Base-by-base conservation (phyloP, 2,329 filamentous ascomycete genomes). In the Lecanosticta acicola region DNA sequence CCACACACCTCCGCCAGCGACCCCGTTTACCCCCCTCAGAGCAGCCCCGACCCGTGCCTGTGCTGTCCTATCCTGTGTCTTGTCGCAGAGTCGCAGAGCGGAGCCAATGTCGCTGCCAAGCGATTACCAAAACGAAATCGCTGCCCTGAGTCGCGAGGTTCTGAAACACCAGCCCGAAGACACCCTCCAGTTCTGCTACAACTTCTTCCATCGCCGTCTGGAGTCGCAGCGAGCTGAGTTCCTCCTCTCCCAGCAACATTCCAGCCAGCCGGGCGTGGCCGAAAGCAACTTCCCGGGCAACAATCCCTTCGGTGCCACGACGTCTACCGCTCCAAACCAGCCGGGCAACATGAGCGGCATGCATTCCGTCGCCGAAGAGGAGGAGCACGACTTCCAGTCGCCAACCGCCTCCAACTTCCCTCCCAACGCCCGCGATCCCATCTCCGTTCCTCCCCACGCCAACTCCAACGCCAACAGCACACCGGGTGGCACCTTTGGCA, bases 301-400 rank as follows among this genome's bases (percentile, higher is more conserved):
- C 67, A 93, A 90, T 68, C 87, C 86, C 29, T 90, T 90, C 59
- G 83, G 84, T 39, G 24, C 7, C 11, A 64, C 66, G 57, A 66
- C 61, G 57, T 48, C 40, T 41, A 53, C 44, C 32, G 43, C 51
- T 70, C 53, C 53, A 70, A 73, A 59, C 66, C 63, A 59, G 37
- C 19, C 48, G 48, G 65, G 66, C 58, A 29, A 29, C 24, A 29
- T 29, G 24, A 29, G 24, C 24, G 57, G 54, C 52, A 78, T 79
- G 68, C 77, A 76, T 52, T 79, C 86, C 51, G 81, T 91, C 48
- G 72, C 77, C 49, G 88, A 94, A 68, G 88, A 94, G 62, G 88
- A 94, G 61, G 88, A 94, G 43, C 81, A 80, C 62, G 87, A 73
- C 52, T 76, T 90, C 62, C 81, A 81, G 55, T 90, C 87, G 43